phyloP scores from a whole-genome alignment of 805 yeast genomes.

The Ogataea polymorpha region DNA sequence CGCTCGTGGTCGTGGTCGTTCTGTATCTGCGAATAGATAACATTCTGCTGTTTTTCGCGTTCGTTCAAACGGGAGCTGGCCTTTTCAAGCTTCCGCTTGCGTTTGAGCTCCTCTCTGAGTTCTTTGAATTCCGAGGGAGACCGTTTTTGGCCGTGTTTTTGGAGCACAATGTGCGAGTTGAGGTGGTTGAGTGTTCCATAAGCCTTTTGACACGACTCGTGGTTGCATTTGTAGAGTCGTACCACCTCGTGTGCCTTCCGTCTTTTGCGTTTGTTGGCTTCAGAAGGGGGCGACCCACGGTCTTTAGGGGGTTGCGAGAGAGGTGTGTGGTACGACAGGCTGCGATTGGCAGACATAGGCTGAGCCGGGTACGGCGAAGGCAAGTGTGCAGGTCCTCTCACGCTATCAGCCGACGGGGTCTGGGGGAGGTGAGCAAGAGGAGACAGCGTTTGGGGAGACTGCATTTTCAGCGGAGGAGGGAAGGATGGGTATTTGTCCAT shows the following conservation, averaged over 20 bases:
- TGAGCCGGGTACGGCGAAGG: conserved; percentile 13
- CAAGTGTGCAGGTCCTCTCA: conserved; percentile 5
- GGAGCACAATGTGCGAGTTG: conserved; percentile 53
- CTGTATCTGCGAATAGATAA: conserved; percentile 2
- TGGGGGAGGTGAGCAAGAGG: conserved; percentile 8
- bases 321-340: conserved; percentile 4
- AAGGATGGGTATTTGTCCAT: conserved; percentile 5
- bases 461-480: conserved; percentile 9
- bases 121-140: conserved; percentile 53
- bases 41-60: conserved; percentile 10
- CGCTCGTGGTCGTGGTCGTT: conserved; percentile 6
- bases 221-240: conserved; percentile 49
- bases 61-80: conserved; percentile 17
- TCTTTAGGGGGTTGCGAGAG: conserved; percentile 2
- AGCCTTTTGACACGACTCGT: conserved; percentile 45
- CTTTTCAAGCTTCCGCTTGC: conserved; percentile 26
- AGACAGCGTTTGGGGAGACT: conserved; percentile 5
- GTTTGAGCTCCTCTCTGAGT: conserved; percentile 41
- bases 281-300: conserved; percentile 1
- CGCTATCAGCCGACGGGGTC: not conserved
- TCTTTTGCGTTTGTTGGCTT: conserved; percentile 43
- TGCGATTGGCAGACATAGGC: conserved; percentile 7
- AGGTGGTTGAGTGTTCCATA: conserved; percentile 61
- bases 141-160: conserved; percentile 53
- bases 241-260: conserved; percentile 55